Base-by-base conservation (phyloP, 179 eudicot species). In the Camellia oleifera region DNA sequence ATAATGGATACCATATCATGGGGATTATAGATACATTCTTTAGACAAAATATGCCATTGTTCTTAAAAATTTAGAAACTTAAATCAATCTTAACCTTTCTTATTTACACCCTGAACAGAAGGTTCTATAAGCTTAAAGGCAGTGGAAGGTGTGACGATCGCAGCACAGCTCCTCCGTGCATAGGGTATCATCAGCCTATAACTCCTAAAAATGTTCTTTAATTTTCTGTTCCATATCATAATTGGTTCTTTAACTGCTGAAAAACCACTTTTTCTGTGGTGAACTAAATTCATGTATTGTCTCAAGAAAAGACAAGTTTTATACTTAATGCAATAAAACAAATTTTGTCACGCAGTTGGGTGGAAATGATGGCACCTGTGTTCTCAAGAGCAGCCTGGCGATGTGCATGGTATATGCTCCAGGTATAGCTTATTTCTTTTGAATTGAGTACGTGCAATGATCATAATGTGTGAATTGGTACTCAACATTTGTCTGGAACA, bases 321-420 rank as follows among this genome's bases (percentile, higher is more conserved):
- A 7, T 75, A 75, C 68, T 63, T 32, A 32, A 62, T 18, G 58
- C 17, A 5, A 45, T 50, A 0, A n/a, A 50, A n/a, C 42, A 23
- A 56, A 46, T 45, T 32, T 32, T 67, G 46, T 75, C 9, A 83
- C 23, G 82, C 91, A 96, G 99, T 78, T 96, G 99, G 99, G 97
- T 96, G 67, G 99, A 96, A 85, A 92, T 96, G 93, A 96, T 96
- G 99, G 99, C 98, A 78, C 99, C 99, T 1, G 99, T 96, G 42
- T 94, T 94, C 84, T 91, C 98, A 17, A 91, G 87, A 79, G 90
- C 92, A 54, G 94, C 99, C 9, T 96, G 99, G 99, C 93, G 96
- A 42, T 96, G 99, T 85, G 94, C 86, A 12, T 96, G 97, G 97
- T 88, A 96, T 85, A 86, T 96, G 97, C 84, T 96, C 79, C 99